phyloP scores from a whole-genome alignment of 345 rosid species.

The Theobroma cacao region DNA sequence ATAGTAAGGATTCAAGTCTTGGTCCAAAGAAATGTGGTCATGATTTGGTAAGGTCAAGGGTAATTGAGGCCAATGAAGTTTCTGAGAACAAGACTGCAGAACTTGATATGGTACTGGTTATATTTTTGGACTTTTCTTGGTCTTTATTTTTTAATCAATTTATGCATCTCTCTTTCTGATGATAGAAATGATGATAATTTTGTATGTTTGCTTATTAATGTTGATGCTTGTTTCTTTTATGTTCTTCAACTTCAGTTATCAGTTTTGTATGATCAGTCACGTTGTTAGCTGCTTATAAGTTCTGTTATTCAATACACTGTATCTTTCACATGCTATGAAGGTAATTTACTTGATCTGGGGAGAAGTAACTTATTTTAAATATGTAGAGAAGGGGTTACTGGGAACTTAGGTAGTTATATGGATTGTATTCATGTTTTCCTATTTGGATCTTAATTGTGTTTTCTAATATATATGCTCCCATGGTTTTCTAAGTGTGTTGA shows the following conservation, averaged over 20 bases:
- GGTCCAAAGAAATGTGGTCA: slow-evolving; percentile 22
- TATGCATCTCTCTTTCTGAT: background rate
- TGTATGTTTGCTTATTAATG: slow-evolving; percentile 12
- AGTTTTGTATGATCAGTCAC: background rate
- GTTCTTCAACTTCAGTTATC: background rate
- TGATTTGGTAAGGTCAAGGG: slow-evolving; percentile 26
- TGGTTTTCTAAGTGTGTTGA: background rate
- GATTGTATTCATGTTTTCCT: background rate
- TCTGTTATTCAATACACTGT: background rate
- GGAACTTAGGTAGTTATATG: background rate
- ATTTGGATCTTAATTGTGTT: background rate
- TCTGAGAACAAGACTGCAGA: slow-evolving; percentile 34
- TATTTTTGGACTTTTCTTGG: slow-evolving; percentile 7
- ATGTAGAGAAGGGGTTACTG: background rate
- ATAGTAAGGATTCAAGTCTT: slow-evolving; percentile 29
- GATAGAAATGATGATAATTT: background rate
- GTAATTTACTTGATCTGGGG: background rate
- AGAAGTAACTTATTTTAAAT: background rate
- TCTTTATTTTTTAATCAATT: slow-evolving; percentile 2
- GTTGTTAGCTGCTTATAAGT: slow-evolving; percentile 1
- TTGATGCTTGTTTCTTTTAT: background rate
- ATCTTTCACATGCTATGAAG: background rate
- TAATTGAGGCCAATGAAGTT: slow-evolving; percentile 28
- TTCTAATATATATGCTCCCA: background rate
- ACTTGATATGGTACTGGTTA: slow-evolving; percentile 35